Percentiles rank a stretch among this genome's conserved stretches.
phyloP scores from a whole-genome alignment of 345 rosid genomes.

The Sisymbrium altissimum region DNA sequence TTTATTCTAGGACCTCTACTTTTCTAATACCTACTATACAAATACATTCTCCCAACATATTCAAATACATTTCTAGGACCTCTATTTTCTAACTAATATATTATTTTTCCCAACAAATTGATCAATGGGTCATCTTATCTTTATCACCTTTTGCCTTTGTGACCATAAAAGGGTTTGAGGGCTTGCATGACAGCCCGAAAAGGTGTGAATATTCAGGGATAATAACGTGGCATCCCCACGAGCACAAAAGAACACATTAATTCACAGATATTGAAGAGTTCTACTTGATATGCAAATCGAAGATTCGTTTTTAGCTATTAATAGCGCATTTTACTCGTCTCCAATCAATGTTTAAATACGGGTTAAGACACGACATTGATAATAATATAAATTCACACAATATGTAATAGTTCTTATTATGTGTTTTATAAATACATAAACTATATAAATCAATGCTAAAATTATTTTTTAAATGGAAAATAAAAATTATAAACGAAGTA shows the following conservation, averaged over 20 bases:
- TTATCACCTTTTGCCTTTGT: slow-evolving; percentile 28
- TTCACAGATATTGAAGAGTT: neutral
- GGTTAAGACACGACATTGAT: neutral
- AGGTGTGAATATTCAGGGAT: slow-evolving; percentile 20
- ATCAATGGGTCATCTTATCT: slow-evolving; percentile 29
- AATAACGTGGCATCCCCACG: slow-evolving; percentile 22
- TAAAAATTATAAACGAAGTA: neutral
- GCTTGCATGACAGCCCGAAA: slow-evolving; percentile 31
- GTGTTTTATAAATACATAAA: neutral
- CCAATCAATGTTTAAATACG: neutral
- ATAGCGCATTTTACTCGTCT: neutral
- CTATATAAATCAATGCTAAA: neutral
- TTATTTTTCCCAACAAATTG: neutral
- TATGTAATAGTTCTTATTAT: too few relatives aligned
- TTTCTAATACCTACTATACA: neutral
- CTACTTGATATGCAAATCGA: neutral
- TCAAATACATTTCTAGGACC: too few relatives aligned
- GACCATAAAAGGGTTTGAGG: slow-evolving; percentile 31
- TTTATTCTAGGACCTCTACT: neutral
- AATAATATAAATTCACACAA: too few relatives aligned
- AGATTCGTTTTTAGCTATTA: neutral
- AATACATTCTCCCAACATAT: too few relatives aligned
- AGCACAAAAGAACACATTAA: slow-evolving; percentile 16
- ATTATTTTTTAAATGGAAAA: too few relatives aligned
- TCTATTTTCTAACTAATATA: neutral